These are phyloP conservation scores for Dichotomocladium elegans DNA, from an alignment of 371 early-diverging fungal species.

Conservation along the genomic window DNA sequence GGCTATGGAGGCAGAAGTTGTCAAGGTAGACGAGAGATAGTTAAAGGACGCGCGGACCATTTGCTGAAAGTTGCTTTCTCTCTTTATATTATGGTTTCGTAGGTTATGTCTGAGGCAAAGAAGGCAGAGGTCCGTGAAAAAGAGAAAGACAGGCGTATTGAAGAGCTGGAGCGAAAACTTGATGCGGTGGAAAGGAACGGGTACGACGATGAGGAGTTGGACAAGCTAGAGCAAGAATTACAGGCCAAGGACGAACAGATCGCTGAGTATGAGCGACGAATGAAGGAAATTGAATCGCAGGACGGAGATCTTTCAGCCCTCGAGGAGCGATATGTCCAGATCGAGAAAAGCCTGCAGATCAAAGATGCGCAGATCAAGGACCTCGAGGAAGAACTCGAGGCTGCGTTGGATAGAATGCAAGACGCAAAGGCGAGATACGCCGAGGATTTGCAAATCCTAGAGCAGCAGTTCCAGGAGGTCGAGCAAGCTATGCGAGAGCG, in stretches of 20 bases:
- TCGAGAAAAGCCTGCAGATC: constrained; percentile 6
- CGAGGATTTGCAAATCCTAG: constrained; percentile 15
- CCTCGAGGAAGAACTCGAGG: constrained; percentile 10
- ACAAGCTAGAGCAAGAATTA: constrained; percentile 21
- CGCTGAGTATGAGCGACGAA: constrained; percentile 11
- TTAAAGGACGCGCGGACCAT: too few relatives aligned
- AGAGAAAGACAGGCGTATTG: constrained; percentile 12
- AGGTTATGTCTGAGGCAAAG: constrained; percentile 14
- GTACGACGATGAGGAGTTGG: constrained; percentile 17
- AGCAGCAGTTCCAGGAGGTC: constrained; percentile 18
- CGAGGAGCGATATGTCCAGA: constrained; percentile 13
- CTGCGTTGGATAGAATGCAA: constrained; percentile 5
- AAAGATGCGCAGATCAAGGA: constrained; percentile 17
- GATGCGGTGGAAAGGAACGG: constrained; percentile 8
- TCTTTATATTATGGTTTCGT: too few relatives aligned
- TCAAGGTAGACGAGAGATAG: constrained; percentile 31
- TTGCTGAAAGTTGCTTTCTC: too few relatives aligned
- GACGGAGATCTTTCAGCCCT: constrained; percentile 12
- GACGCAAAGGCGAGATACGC: constrained; percentile 18
- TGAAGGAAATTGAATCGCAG: constrained; percentile 10
- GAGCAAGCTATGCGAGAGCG: constrained; percentile 28
- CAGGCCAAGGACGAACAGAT: constrained; percentile 14
- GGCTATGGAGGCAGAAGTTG: constrained; percentile 29
- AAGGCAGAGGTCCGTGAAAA: constrained; percentile 11
- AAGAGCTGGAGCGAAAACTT: constrained; percentile 12